phyloP scores from a whole-genome alignment of 2,329 filamentous ascomycete genomes.

The Cryphonectria carpinicola region DNA sequence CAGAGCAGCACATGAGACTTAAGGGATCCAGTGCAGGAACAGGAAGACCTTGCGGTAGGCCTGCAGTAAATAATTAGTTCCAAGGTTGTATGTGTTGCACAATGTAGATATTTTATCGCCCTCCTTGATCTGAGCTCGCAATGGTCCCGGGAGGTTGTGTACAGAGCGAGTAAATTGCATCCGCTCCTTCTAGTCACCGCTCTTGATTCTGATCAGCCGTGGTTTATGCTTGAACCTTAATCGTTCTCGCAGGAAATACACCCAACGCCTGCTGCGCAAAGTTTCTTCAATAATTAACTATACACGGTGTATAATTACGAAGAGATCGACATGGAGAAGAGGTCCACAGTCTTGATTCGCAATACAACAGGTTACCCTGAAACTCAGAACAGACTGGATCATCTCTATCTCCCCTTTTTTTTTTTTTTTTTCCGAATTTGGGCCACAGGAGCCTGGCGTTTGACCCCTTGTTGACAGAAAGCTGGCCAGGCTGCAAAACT shows the following conservation, averaged over 20 bases:
- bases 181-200: background rate
- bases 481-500: background rate
- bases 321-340: background rate
- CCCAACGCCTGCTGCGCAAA: background rate
- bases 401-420: background rate
- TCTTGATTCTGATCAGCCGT: conserved; percentile 1
- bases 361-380: background rate
- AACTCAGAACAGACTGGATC: background rate
- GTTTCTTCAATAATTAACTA: background rate
- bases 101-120: background rate
- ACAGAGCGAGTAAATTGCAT: background rate
- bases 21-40: background rate
- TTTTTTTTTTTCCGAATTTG: background rate
- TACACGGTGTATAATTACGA: background rate
- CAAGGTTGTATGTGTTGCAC: too few species aligned
- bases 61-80: too few species aligned
- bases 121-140: background rate
- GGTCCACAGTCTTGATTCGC: background rate
- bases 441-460: background rate
- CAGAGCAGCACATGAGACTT: background rate
- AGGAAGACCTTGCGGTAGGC: background rate
- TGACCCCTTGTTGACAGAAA: background rate
- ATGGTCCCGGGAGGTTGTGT: background rate
- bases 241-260: background rate
- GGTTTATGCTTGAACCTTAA: background rate